These are phyloP conservation scores for Persicaria maculosa DNA, from an alignment of 148 eudicot species.

Conservation along the genomic window DNA sequence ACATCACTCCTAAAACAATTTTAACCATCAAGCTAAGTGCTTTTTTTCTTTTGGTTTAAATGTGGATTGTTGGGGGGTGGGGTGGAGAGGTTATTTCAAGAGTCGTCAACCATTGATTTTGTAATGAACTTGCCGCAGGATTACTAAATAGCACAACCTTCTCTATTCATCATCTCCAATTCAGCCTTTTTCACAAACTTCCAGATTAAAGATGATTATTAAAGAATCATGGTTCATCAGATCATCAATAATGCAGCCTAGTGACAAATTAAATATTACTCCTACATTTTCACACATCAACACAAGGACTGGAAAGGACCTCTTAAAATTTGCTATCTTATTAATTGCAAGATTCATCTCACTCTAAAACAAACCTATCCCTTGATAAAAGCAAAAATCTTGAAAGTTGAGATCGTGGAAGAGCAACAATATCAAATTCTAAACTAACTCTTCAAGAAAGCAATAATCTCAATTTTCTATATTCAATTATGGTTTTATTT, in stretches of 20 bases:
- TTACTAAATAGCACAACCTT: background rate
- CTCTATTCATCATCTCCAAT: background rate
- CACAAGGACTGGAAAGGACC: background rate
- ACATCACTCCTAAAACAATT: background rate
- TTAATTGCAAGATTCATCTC: background rate
- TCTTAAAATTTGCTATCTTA: background rate
- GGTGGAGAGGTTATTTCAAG: background rate
- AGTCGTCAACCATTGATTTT: background rate
- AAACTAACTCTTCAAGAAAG: background rate
- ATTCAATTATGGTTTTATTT: background rate
- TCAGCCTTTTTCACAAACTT: background rate
- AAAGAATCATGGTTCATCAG: background rate
- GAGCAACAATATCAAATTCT: background rate
- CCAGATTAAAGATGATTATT: background rate
- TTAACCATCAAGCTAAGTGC: background rate
- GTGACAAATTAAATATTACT: background rate
- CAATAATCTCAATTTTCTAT: background rate
- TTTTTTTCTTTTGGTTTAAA: background rate
- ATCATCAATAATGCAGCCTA: too few species aligned
- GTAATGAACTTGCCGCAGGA: background rate
- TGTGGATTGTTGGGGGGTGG: background rate
- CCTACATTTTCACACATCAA: background rate
- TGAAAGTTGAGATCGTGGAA: background rate
- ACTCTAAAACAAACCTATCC: background rate
- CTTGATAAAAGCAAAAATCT: background rate